These are phyloP conservation scores for Microstegium vimineum DNA, from an alignment of 176 grass and related monocot genomes.

Conservation along the genomic window DNA sequence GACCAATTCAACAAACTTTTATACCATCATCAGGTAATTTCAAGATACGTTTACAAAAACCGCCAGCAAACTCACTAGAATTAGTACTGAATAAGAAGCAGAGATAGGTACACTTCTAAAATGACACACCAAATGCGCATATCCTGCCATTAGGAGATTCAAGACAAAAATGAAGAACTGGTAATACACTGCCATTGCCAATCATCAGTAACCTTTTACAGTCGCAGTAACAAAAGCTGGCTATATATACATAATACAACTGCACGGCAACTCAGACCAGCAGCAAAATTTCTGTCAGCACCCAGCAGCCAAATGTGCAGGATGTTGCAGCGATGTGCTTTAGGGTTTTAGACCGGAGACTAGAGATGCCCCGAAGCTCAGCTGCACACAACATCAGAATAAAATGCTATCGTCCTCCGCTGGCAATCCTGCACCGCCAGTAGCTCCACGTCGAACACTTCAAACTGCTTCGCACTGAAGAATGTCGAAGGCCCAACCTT, in stretches of 20 bases:
- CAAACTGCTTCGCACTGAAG: conserved; percentile 94
- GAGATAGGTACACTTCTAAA: background rate
- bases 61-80: too few species aligned
- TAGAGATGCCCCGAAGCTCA: conserved; percentile 33
- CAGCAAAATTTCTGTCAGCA: background rate
- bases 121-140: background rate
- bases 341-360: background rate
- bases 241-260: background rate
- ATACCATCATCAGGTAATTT: too few species aligned
- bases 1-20: background rate
- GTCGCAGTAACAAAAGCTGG: background rate
- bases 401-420: conserved; percentile 91
- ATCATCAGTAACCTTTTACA: background rate
- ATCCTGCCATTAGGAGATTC: background rate
- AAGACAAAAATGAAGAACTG: background rate
- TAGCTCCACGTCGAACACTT: conserved; percentile 88
- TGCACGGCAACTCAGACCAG: background rate
- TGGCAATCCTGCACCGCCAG: conserved; percentile 77
- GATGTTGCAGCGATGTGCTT: background rate
- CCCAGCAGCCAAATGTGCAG: background rate
- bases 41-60: too few species aligned
- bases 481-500: conserved; percentile 95
- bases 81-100: too few species aligned
- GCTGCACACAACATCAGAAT: conserved; percentile 84
- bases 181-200: background rate